A percentile compares a stretch with the other conserved stretches of the same genome.
Conservation (phyloP, 345 rosid genomes). For the Cardamine resedifolia region DNA sequence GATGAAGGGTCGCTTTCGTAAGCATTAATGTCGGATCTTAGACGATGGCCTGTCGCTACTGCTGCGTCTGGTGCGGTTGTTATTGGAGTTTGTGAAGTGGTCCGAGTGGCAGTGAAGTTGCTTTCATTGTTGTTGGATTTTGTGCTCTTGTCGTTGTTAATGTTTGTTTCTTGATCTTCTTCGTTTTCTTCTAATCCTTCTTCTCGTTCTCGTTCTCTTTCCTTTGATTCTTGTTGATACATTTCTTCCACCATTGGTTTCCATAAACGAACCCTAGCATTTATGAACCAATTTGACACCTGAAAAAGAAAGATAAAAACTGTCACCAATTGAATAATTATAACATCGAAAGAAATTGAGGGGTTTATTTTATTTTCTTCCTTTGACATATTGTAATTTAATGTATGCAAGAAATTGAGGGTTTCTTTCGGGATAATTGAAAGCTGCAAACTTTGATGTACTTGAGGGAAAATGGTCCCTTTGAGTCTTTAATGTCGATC, state of each 20-base stretch:
- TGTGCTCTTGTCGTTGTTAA: slow-evolving; percentile 45
- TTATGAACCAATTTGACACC: slow-evolving; percentile 99
- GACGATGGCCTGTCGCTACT: slow-evolving; percentile 41
- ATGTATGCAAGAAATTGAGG: slow-evolving; percentile 35
- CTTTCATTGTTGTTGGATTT: slow-evolving; percentile 53
- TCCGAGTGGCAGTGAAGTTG: slow-evolving; percentile 36
- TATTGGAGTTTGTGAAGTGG: slow-evolving; percentile 44
- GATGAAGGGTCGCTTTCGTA: slow-evolving; percentile 72
- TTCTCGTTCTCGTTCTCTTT: slow-evolving; percentile 40
- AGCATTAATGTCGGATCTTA: slow-evolving; percentile 63
- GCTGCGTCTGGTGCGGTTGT: slow-evolving; percentile 20
- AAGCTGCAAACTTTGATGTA: slow-evolving; percentile 39
- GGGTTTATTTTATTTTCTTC: slow-evolving; percentile 1
- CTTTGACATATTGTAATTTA: slow-evolving; percentile 27
- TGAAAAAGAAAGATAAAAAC: slow-evolving; percentile 29
- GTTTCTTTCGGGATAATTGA: slow-evolving; percentile 27
- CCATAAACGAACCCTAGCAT: slow-evolving; percentile 99
- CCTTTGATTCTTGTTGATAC: slow-evolving; percentile 89
- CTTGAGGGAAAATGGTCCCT: slow-evolving; percentile 32
- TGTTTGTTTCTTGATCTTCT: slow-evolving; percentile 38
- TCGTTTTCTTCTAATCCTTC: slow-evolving; percentile 29
- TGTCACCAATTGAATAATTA: neutral
- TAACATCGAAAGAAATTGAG: neutral
- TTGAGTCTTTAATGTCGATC: slow-evolving; percentile 32
- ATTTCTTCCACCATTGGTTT: slow-evolving; percentile 99